phyloP scores from a whole-genome alignment of 345 rosid species.

The Salix exigua region DNA sequence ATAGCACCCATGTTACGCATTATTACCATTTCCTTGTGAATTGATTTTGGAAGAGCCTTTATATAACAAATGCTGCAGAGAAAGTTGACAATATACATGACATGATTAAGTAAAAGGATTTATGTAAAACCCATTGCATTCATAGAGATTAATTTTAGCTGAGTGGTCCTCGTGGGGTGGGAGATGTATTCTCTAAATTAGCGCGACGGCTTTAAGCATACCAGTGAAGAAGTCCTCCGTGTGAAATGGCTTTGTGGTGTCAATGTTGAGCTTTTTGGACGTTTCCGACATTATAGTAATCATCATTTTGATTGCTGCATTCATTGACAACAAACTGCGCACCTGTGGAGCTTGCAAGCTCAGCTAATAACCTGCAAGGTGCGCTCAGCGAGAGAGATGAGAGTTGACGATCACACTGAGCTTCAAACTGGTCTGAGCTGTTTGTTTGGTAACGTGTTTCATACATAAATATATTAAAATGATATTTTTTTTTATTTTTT shows the following conservation, averaged over 20 bases:
- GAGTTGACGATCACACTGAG: background rate
- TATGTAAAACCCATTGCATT: background rate
- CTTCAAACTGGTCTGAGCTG: background rate
- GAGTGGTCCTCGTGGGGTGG: background rate
- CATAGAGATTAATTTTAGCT: background rate
- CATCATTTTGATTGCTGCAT: background rate
- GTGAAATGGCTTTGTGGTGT: background rate
- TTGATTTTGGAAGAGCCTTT: background rate
- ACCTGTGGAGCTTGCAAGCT: background rate
- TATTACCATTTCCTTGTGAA: background rate
- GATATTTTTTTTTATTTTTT: too few relatives aligned
- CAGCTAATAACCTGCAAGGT: background rate
- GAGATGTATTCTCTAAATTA: background rate
- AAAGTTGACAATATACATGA: background rate
- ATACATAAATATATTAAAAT: too few relatives aligned
- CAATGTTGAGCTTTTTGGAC: background rate
- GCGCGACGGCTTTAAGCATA: background rate
- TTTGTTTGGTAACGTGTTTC: too few relatives aligned
- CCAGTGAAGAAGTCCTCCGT: background rate
- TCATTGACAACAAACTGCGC: background rate
- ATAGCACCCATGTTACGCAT: background rate
- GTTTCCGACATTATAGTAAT: background rate
- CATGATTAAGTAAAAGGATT: background rate
- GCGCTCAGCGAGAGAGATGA: background rate
- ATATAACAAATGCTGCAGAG: background rate